Percentiles rank a stretch among this genome's conserved stretches.
phyloP scores from a whole-genome alignment of 106 monocot species.

The Ottelia alismoides region DNA sequence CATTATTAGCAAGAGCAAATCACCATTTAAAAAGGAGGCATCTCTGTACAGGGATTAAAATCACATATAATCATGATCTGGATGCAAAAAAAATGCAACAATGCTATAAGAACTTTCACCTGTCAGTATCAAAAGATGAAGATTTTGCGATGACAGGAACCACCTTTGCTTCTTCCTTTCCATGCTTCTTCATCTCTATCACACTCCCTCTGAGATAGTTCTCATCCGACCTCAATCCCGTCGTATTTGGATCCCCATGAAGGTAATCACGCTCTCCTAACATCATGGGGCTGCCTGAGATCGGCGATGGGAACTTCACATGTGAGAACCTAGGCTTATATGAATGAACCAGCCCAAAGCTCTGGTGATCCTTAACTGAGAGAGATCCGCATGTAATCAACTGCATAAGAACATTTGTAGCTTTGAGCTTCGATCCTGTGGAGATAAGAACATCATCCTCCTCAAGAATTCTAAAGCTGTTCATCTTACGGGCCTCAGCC shows the following conservation, averaged over 20 bases:
- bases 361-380: constrained; percentile 16
- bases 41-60: too few relatives aligned
- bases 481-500: constrained; percentile 11
- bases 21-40: too few relatives aligned
- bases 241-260: constrained; percentile 1
- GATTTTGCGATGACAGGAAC: constrained; percentile 15
- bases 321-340: constrained; percentile 7
- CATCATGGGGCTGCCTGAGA: background rate
- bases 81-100: too few relatives aligned
- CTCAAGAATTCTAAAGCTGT: constrained; percentile 3
- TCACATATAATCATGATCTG: too few relatives aligned
- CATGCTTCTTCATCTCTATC: constrained; percentile 20
- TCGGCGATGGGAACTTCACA: background rate
- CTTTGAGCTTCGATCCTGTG: constrained; percentile 10
- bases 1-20: too few relatives aligned
- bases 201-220: constrained; percentile 25
- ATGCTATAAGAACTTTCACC: too few relatives aligned
- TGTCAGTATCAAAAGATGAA: constrained; percentile 19
- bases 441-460: constrained; percentile 10
- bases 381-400: constrained; percentile 21
- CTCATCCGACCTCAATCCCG: constrained; percentile 5
- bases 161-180: constrained; percentile 2
- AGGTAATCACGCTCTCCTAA: constrained; percentile 5
- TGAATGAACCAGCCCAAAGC: constrained; percentile 5
- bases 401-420: constrained; percentile 9